Evolutionary conservation across 495 filamentous ascomycete species (phyloP), one percentile per base, ranked within the genome.

Genomic region (Mytilinidion resinicola): DNA sequence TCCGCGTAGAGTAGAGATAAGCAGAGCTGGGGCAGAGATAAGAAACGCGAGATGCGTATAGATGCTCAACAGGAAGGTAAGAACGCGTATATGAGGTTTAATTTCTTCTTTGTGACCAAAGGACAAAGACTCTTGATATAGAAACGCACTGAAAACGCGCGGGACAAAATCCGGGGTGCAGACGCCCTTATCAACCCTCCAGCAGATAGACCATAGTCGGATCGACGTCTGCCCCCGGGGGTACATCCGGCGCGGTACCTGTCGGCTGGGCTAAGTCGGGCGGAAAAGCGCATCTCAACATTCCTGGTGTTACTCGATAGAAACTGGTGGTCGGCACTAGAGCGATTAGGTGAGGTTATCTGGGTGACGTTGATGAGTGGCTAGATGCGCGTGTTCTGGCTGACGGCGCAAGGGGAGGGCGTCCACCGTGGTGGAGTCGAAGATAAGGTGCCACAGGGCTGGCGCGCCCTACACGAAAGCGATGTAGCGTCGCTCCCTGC

Each of bases 281-380:
- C 17, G 25, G 25, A 30, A 30, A 30, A 6, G 17, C 39, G 11
- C 17, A 12, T 17, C 39, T 42, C 39, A 14, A 42, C 17, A 17
- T 12, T 42, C 15, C 25, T n/a, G 25, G 36, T 30, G 9, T 66
- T 66, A 66, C 63, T 66, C 60, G 63, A 66, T 66, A 54, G 56
- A 60, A 57, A 63, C 33, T 36, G 15, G 33, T 7, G 15, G 21
- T 17, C 2, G 38, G 46, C 54, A 51, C 53, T 51, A 44, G 19
- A 10, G 44, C 19, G 52, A 55, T 56, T 58, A 56, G 50, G 59
- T 62, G 59, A 59, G 53, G 59, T 62, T 66, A 65, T 65, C 62
- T 41, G 55, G 30, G 38, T 11, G 25, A 19, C 8, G 30, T n/a
- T 14, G 55, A 34, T 58, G 61, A 44, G 50, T 38, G n/a, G 15